A percentile compares a stretch with the other conserved stretches of the same genome.
Conservation (phyloP, 179 eudicot species). For the Pouteria campechiana region DNA sequence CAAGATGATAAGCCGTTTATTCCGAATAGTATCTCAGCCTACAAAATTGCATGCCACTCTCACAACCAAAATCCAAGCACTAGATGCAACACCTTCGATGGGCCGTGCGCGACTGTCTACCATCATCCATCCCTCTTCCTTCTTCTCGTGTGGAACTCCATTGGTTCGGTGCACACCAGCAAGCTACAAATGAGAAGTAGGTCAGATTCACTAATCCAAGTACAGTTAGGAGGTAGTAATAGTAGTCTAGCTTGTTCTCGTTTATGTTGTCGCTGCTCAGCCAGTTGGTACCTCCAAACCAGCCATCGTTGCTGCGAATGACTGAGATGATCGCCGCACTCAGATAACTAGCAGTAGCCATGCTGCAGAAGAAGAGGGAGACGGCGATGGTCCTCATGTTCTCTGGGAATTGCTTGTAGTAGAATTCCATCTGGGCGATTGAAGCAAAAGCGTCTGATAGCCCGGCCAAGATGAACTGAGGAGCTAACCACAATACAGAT, state of each 20-base stretch:
- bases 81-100: too few relatives aligned
- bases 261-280: conserved; percentile 58
- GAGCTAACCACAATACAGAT: conserved; percentile 43
- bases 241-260: conserved; percentile 44
- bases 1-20: too few relatives aligned
- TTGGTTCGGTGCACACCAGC: too few relatives aligned
- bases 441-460: conserved; percentile 34
- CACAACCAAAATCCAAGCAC: too few relatives aligned
- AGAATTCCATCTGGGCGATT: conserved; percentile 47
- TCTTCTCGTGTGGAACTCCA: too few relatives aligned
- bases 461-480: conserved; percentile 41
- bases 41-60: too few relatives aligned
- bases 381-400: conserved; percentile 57
- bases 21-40: too few relatives aligned
- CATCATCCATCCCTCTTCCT: too few relatives aligned
- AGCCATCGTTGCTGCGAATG: conserved; percentile 28
- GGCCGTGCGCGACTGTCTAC: too few relatives aligned
- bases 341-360: conserved; percentile 35
- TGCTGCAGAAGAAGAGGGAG: conserved; percentile 31
- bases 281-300: conserved; percentile 24
- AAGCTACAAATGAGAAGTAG: conserved; percentile 26
- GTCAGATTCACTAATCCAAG: conserved; percentile 26
- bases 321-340: conserved; percentile 31
- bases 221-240: conserved; percentile 33
- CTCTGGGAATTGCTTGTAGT: conserved; percentile 60